Conservation (phyloP, 441 rosid species). For the Populus trichocarpa region DNA sequence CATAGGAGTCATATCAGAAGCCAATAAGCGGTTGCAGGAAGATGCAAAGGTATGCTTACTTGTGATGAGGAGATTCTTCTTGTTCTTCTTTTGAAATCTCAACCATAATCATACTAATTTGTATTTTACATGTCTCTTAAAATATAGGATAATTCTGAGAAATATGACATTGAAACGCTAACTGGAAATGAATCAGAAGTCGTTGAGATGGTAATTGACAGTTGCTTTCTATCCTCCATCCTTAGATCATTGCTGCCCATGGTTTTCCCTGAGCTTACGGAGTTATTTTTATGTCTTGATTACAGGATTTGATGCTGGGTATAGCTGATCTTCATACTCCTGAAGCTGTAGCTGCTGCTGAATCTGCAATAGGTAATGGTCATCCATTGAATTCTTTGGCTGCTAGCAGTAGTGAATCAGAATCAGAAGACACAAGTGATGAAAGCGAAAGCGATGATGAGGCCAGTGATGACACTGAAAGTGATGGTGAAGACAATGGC, state of each 20-base stretch:
- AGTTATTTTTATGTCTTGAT: not conserved
- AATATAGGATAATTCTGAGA: conserved; percentile 47
- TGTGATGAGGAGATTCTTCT: not conserved
- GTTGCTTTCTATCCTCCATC: not conserved
- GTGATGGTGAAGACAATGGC: conserved; percentile 3
- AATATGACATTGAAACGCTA: conserved; percentile 61
- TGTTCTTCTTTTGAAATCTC: not conserved
- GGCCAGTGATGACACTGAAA: conserved; percentile 1
- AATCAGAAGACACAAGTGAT: conserved; percentile 37
- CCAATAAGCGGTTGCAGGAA: conserved; percentile 56
- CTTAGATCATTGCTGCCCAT: not conserved
- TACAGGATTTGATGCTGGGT: conserved; percentile 63
- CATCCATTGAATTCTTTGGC: conserved; percentile 26
- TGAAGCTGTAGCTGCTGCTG: conserved; percentile 77
- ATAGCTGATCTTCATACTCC: conserved; percentile 84
- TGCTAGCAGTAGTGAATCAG: conserved; percentile 31
- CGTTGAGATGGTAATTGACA: conserved; percentile 60
- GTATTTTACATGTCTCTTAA: not conserved
- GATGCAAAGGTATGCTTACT: conserved; percentile 45
- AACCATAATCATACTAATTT: not conserved
- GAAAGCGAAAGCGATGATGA: not conserved
- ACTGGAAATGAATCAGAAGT: conserved; percentile 60
- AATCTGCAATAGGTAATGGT: conserved; percentile 51
- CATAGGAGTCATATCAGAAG: conserved; percentile 64
- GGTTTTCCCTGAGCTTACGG: not conserved